phyloP scores from a whole-genome alignment of 2,329 filamentous ascomycete genomes.

The Stemphylium lycopersici region DNA sequence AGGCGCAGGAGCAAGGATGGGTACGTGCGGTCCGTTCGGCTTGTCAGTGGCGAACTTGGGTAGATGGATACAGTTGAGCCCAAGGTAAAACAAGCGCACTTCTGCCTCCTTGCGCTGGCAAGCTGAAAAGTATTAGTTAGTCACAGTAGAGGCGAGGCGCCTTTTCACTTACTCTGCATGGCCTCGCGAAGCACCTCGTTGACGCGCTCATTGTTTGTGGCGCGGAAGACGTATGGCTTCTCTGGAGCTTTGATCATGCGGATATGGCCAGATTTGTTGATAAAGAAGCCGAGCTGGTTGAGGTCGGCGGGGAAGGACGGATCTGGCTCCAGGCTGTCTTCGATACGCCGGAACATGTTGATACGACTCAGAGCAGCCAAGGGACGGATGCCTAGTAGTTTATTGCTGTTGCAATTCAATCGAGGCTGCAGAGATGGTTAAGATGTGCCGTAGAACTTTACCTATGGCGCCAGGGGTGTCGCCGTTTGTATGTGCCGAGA shows the following conservation, averaged over 20 bases:
- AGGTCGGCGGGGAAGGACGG: conserved; percentile 70
- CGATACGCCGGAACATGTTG: conserved; percentile 76
- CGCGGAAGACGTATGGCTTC: conserved; percentile 74
- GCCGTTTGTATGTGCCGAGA: conserved; percentile 18
- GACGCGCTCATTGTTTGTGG: conserved; percentile 74
- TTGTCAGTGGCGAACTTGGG: conserved; percentile 59
- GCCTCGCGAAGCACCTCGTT: conserved; percentile 74
- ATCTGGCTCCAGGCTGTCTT: conserved; percentile 70
- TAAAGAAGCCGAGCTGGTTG: conserved; percentile 76
- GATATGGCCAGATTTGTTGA: conserved; percentile 77
- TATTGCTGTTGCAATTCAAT: neutral
- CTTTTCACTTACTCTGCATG: conserved; percentile 66
- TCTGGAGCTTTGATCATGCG: conserved; percentile 71
- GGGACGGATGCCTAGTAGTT: too few species aligned
- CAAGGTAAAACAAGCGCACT: conserved; percentile 65
- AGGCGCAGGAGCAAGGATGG: conserved; percentile 67
- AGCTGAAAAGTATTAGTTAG: conserved; percentile 53
- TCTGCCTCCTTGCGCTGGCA: conserved; percentile 67
- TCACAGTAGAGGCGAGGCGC: neutral
- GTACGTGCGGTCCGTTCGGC: conserved; percentile 62
- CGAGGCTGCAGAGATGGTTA: conserved; percentile 3
- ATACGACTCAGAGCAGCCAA: neutral
- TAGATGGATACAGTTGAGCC: conserved; percentile 66
- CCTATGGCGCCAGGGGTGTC: conserved; percentile 2
- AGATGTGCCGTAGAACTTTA: neutral